Base-by-base conservation (phyloP, 2,329 filamentous ascomycete species). In the Clonostachys byssicola region DNA sequence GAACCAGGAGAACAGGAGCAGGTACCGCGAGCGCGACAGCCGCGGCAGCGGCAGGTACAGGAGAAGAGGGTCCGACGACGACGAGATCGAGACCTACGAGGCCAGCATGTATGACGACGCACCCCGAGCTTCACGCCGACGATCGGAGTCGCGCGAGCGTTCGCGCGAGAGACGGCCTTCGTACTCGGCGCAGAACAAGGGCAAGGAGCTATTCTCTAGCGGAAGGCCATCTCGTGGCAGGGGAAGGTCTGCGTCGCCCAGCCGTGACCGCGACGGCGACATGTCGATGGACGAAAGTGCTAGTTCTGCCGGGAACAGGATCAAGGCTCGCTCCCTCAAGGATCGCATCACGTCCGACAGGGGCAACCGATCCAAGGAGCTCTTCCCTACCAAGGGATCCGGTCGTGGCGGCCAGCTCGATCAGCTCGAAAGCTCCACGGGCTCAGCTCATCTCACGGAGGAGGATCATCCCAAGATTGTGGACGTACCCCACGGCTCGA, bases 61-160 rank as follows among this genome's bases (percentile, higher is more conserved):
- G 36, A 56, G 63, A 18, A 70, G 73, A 47, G 66, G 59, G 17
- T 73, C 76, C 42, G 70, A 65, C 7, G 75, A 80, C 6, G 72
- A 77, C 35, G 70, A 78, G 35, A 71, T 74, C 49, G 67, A 71
- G n/a, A 43, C 34, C 8, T 92, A 90, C 56, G 83, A 88, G 56
- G 87, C 84, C 35, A 88, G 81, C 58, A 86, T 96, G 73, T 95
- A 95, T 65, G 90, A 94, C 54, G 90, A 95, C 57, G 79, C 66
- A 14, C 67, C 72, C 18, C 67, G 62, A 3, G 44, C 59, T 7
- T n/a, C 20, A 34, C 52, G 46, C n/a, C 53, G 56, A 43, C 54
- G 59, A 44, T 52, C 52, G 17, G 46, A 57, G 35, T 62, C 60
- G 5, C 18, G 48, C 46, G 13, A 56, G 53, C 58, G 54, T 14